Evolutionary conservation across 257 asterid species (phyloP).

Genomic region (Nicotiana noctiflora): DNA sequence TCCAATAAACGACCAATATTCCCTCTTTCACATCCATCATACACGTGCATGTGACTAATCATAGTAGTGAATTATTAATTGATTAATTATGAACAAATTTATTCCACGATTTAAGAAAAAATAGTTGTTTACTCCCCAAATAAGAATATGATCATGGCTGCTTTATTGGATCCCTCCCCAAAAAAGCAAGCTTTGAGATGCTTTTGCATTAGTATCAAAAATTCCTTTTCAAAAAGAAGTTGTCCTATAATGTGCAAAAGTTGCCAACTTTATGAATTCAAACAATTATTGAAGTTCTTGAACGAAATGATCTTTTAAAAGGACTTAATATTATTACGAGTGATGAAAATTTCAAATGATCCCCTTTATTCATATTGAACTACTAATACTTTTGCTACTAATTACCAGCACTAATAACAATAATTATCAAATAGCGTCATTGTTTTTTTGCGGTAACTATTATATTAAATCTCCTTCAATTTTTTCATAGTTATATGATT

Average conservation of each 20-base stretch:
- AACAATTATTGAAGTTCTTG: neutral
- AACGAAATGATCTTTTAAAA: neutral
- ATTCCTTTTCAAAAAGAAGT: slow-evolving; percentile 2
- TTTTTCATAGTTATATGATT: neutral
- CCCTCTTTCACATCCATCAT: slow-evolving; percentile 14
- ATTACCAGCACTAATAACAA: no score
- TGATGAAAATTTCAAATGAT: neutral
- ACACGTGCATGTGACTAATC: slow-evolving; percentile 25
- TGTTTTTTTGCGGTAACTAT: neutral
- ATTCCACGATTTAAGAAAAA: neutral
- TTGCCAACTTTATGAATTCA: neutral
- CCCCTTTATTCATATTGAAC: neutral
- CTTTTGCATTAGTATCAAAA: neutral
- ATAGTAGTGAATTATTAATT: slow-evolving; percentile 3
- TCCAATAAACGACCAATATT: slow-evolving; percentile 38
- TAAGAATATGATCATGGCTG: slow-evolving; percentile 18
- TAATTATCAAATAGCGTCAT: no score
- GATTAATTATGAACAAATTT: slow-evolving; percentile 17
- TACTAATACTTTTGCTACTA: no score
- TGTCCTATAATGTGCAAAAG: neutral
- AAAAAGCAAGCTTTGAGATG: slow-evolving; percentile 18
- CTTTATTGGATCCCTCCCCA: slow-evolving; percentile 58
- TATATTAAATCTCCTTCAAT: neutral
- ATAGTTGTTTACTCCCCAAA: slow-evolving; percentile 9
- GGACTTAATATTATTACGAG: no score